These are phyloP conservation scores for Incumbomyces lentus DNA, from an alignment of 2,329 filamentous ascomycete genomes.

Conservation along the genomic window DNA sequence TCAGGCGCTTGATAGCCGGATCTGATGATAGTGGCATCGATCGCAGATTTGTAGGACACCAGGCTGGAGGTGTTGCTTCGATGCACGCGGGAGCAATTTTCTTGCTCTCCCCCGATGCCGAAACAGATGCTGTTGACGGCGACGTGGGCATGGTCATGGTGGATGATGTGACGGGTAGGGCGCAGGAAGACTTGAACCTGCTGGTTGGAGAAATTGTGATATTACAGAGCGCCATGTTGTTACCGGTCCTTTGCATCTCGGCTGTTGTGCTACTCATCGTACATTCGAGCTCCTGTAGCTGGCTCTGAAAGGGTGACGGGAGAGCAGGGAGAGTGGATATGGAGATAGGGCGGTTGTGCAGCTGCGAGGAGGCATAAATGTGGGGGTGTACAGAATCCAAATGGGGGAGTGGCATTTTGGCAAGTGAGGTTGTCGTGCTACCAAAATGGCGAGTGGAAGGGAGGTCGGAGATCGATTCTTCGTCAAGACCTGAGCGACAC, in stretches of 20 bases:
- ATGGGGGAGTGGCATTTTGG: neutral
- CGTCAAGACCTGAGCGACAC: neutral
- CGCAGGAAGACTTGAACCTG: constrained; percentile 1
- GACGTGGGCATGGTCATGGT: neutral
- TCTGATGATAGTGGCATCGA: neutral
- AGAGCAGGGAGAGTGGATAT: neutral
- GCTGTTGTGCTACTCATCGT: neutral
- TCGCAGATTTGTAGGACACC: neutral
- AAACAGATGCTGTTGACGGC: neutral
- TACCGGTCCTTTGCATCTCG: neutral
- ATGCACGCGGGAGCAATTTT: neutral
- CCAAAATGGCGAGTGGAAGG: neutral
- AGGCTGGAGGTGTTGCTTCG: neutral
- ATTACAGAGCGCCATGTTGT: neutral
- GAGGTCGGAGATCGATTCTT: neutral
- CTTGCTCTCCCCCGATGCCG: no score
- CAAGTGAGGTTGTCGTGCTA: neutral
- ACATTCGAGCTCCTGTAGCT: constrained; percentile 10
- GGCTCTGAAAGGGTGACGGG: constrained; percentile 9
- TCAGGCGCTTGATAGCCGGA: constrained; percentile 4
- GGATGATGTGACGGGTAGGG: neutral
- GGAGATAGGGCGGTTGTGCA: neutral
- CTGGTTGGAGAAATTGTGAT: neutral
- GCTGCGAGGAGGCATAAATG: neutral
- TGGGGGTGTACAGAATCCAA: neutral